Conservation (phyloP, 2,329 filamentous ascomycete genomes). For the Colletotrichum musae region DNA sequence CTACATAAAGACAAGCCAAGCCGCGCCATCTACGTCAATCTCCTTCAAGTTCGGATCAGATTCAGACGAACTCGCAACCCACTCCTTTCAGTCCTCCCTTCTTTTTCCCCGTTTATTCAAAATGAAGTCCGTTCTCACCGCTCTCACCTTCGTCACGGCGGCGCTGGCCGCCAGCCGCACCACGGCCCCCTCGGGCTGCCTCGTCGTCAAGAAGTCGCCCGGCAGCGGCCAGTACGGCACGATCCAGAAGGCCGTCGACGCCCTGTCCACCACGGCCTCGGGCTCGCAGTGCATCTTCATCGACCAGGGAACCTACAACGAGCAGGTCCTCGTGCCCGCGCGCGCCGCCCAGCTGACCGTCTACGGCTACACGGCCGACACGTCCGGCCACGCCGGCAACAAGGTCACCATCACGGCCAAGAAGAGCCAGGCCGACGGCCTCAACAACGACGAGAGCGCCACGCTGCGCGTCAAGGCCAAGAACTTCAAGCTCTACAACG, state of each 20-base stretch:
- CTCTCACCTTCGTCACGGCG: slow-evolving; percentile 23
- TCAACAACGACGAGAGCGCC: slow-evolving; percentile 67
- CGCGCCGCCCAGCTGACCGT: slow-evolving; percentile 67
- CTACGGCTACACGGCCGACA: slow-evolving; percentile 69
- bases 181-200: slow-evolving; percentile 48
- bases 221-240: slow-evolving; percentile 44
- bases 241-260: slow-evolving; percentile 68
- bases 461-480: slow-evolving; percentile 63
- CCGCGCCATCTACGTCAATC: background rate
- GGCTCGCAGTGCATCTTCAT: slow-evolving; percentile 74
- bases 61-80: slow-evolving; percentile 9
- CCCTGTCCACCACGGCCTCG: slow-evolving; percentile 67
- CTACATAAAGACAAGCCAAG: slow-evolving; percentile 30
- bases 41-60: slow-evolving; percentile 8
- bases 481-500: slow-evolving; percentile 72
- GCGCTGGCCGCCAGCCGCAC: slow-evolving; percentile 47
- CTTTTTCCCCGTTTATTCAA: background rate
- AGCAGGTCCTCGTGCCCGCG: slow-evolving; percentile 69
- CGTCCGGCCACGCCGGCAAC: slow-evolving; percentile 67
- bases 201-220: slow-evolving; percentile 48
- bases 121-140: slow-evolving; percentile 35
- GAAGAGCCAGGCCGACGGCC: slow-evolving; percentile 66
- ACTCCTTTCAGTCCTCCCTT: background rate
- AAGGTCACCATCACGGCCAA: slow-evolving; percentile 68
- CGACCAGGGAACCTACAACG: slow-evolving; percentile 73